phyloP scores from a whole-genome alignment of 2,329 filamentous ascomycete genomes.

The Hymenoscyphus infarciens region DNA sequence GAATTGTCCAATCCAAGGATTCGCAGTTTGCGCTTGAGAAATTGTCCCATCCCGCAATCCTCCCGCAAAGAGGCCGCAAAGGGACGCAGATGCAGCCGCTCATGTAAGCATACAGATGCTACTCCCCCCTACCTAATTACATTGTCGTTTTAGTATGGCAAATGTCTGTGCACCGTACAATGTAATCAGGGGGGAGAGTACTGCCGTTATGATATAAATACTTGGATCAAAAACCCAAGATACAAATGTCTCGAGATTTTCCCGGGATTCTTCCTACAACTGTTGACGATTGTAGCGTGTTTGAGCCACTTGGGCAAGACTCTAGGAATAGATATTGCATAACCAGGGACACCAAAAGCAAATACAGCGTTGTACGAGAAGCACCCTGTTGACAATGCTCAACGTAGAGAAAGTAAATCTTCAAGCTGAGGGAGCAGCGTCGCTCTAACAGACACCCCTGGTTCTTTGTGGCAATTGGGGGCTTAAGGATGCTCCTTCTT shows the following conservation, averaged over 20 bases:
- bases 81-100: not conserved
- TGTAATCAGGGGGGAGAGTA: too few species aligned
- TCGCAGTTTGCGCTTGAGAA: not conserved
- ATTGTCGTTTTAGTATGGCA: too few species aligned
- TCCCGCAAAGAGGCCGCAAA: constrained; percentile 4
- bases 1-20: not conserved
- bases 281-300: not conserved
- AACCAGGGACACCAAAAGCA: not conserved
- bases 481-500: constrained; percentile 2
- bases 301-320: not conserved
- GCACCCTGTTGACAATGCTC: not conserved
- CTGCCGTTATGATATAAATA: not conserved
- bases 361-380: constrained; percentile 6
- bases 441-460: not conserved
- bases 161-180: too few species aligned
- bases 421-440: not conserved
- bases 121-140: too few species aligned
- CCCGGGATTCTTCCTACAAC: constrained; percentile 1
- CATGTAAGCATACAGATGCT: not conserved
- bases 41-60: constrained; percentile 1
- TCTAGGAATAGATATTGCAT: not conserved
- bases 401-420: not conserved
- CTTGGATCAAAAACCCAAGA: not conserved
- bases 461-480: constrained; percentile 4
- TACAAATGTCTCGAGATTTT: not conserved